Evolutionary conservation across 768 basidiomycete species (phyloP).

Genomic region (Boletus rubropictus): DNA sequence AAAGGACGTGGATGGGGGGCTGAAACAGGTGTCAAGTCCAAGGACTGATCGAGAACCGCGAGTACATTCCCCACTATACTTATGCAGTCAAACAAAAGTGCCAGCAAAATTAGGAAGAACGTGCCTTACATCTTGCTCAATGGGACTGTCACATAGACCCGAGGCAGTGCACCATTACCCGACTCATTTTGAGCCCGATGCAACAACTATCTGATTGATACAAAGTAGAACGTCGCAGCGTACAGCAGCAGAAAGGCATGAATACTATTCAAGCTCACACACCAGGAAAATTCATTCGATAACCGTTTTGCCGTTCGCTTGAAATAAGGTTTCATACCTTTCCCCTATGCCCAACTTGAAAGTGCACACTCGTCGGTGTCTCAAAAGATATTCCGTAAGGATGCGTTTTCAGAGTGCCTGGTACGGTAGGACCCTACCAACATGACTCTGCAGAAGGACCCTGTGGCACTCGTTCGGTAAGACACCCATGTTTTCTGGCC

Average conservation of each 20-base stretch:
- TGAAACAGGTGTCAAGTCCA: slow-evolving; percentile 15
- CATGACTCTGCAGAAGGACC: slow-evolving; percentile 9
- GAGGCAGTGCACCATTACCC: not conserved
- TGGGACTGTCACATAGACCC: not conserved
- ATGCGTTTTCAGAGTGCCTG: slow-evolving; percentile 14
- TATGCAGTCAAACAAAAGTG: not conserved
- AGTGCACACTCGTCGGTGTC: slow-evolving; percentile 11
- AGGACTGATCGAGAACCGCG: not conserved
- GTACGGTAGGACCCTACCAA: slow-evolving; percentile 5
- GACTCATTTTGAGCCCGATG: not conserved
- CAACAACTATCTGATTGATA: not conserved
- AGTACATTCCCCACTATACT: not conserved
- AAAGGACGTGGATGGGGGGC: not conserved
- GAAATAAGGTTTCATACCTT: not conserved
- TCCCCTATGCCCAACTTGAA: slow-evolving; percentile 2
- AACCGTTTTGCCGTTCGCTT: not conserved
- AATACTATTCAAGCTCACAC: not conserved
- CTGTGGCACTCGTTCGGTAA: slow-evolving; percentile 15
- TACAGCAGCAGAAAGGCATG: not conserved
- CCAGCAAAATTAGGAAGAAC: not conserved
- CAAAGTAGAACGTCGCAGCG: slow-evolving; percentile 1
- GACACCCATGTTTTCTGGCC: not conserved
- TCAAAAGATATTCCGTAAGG: slow-evolving; percentile 13
- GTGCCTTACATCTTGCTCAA: not conserved
- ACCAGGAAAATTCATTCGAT: not conserved